Evolutionary conservation across 257 asterid species (phyloP), one percentile per base, ranked within the genome.

Genomic region (Salvia hispanica): DNA sequence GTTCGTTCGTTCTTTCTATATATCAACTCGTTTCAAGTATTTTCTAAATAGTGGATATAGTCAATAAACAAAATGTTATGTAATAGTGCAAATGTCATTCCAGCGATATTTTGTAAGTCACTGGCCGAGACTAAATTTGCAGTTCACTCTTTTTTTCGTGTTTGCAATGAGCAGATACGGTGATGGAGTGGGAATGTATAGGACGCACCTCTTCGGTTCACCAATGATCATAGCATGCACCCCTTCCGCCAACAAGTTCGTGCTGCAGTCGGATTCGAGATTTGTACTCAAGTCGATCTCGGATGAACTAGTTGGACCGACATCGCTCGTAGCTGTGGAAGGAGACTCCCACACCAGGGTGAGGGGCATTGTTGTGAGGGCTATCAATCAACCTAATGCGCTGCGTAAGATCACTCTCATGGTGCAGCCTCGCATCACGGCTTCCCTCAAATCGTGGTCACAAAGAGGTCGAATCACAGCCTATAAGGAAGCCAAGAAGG

Each of bases 141-240:
- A n/a, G n/a, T n/a, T n/a, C n/a, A n/a, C n/a, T n/a, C n/a, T n/a
- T n/a, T n/a, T n/a, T n/a, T n/a, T n/a, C n/a, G n/a, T n/a, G n/a
- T n/a, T n/a, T n/a, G n/a, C n/a, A n/a, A n/a, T n/a, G n/a, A n/a
- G n/a, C n/a, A n/a, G n/a, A n/a, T n/a, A n/a, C n/a, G n/a, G n/a
- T n/a, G 87, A 79, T 55, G 82, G 82, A 33, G 64, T 53, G 21
- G 91, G 91, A 61, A 21, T 84, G 25, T 84, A 79, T 46, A 84
- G 81, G 70, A 84, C 88, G 0, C 81, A 86, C 67, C 80, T 82
- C 9, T 80, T 80, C n/a, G 86, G 93, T 4, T 42, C 78, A 34
- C 88, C 93, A 16, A 55, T 82, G 33, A 80, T 86, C 34, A 76
- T 86, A 25, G 85, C 72, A n/a, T 74, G 58, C 73, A 70, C 86